Conservation (phyloP, 768 basidiomycete genomes). For the Lentinula guzmanii region DNA sequence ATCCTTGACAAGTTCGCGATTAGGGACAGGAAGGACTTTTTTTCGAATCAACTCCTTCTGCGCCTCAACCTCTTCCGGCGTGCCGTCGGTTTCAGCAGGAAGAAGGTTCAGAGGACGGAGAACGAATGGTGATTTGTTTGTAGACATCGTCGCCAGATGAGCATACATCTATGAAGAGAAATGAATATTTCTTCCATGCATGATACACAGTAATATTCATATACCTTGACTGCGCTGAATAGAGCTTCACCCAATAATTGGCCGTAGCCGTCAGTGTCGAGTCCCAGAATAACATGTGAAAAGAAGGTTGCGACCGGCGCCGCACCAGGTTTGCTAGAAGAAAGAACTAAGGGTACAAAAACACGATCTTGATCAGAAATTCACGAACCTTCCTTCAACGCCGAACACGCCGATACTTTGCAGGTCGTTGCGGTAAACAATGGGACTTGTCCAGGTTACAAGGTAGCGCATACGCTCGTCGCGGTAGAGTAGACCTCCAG, state of each 20-base stretch:
- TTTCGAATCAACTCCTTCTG: slow-evolving; percentile 27
- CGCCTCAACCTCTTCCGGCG: slow-evolving; percentile 16
- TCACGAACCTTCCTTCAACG: slow-evolving; percentile 38
- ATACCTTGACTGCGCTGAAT: slow-evolving; percentile 29
- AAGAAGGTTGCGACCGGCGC: slow-evolving; percentile 30
- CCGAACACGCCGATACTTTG: slow-evolving; percentile 39
- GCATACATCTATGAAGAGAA: slow-evolving; percentile 24
- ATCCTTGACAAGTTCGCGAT: slow-evolving; percentile 25
- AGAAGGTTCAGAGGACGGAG: slow-evolving; percentile 35
- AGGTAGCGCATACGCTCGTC: slow-evolving; percentile 23
- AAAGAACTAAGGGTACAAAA: not conserved
- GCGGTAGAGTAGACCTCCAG: slow-evolving; percentile 25
- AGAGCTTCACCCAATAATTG: slow-evolving; percentile 30
- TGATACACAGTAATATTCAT: not conserved
- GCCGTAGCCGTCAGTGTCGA: slow-evolving; percentile 33
- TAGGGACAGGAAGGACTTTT: slow-evolving; percentile 20
- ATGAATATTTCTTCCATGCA: not conserved
- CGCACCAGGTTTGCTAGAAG: slow-evolving; percentile 39
- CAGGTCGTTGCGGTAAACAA: slow-evolving; percentile 3
- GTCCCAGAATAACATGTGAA: slow-evolving; percentile 31
- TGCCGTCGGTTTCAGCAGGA: slow-evolving; percentile 19
- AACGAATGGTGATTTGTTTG: slow-evolving; percentile 22
- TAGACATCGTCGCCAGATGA: slow-evolving; percentile 35
- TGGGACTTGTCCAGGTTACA: slow-evolving; percentile 23
- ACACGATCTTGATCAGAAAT: not conserved